Percentiles rank a stretch among this genome's conserved stretches.
phyloP scores from a whole-genome alignment of 495 filamentous ascomycete species.

The Neurospora sp. region DNA sequence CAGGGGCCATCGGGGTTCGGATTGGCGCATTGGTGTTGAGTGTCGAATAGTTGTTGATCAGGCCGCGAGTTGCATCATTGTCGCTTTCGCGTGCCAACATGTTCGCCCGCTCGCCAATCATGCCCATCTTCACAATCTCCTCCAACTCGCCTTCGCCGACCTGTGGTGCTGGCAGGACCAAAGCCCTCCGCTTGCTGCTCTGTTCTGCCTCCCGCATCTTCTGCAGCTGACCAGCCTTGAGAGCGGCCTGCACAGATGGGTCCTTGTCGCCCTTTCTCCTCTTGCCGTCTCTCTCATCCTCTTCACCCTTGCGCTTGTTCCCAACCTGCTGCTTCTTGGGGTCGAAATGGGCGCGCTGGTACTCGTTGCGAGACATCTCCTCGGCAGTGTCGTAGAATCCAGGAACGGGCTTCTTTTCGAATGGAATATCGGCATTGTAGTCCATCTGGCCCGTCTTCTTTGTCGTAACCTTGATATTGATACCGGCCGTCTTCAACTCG shows the following conservation, averaged over 20 bases:
- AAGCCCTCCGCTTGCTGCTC: slow-evolving; percentile 75
- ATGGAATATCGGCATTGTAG: slow-evolving; percentile 97
- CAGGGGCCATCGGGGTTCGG: slow-evolving; percentile 78
- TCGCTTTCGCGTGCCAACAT: slow-evolving; percentile 65
- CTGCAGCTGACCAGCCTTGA: slow-evolving; percentile 91
- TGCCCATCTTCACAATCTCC: slow-evolving; percentile 97
- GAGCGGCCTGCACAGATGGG: slow-evolving; percentile 73
- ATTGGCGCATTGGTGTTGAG: slow-evolving; percentile 81
- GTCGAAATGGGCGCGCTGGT: slow-evolving; percentile 78
- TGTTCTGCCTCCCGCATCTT: slow-evolving; percentile 94
- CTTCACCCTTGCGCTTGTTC: slow-evolving; percentile 90
- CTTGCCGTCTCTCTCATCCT: slow-evolving; percentile 73
- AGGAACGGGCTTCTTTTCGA: slow-evolving; percentile 80
- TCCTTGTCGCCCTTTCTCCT: slow-evolving; percentile 78
- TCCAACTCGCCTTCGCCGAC: slow-evolving; percentile 88
- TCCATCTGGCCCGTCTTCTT: slow-evolving; percentile 96
- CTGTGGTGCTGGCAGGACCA: slow-evolving; percentile 79
- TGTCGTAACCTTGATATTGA: slow-evolving; percentile 94
- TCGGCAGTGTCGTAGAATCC: slow-evolving; percentile 92
- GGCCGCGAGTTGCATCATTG: slow-evolving; percentile 72
- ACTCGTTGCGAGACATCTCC: slow-evolving; percentile 72
- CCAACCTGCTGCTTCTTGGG: slow-evolving; percentile 89
- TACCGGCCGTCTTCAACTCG: slow-evolving; percentile 93
- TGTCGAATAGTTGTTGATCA: slow-evolving; percentile 73
- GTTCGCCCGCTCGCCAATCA: slow-evolving; percentile 85